Base-by-base conservation (phyloP, 208 protist genomes). In the Wallacemonas sp. region DNA sequence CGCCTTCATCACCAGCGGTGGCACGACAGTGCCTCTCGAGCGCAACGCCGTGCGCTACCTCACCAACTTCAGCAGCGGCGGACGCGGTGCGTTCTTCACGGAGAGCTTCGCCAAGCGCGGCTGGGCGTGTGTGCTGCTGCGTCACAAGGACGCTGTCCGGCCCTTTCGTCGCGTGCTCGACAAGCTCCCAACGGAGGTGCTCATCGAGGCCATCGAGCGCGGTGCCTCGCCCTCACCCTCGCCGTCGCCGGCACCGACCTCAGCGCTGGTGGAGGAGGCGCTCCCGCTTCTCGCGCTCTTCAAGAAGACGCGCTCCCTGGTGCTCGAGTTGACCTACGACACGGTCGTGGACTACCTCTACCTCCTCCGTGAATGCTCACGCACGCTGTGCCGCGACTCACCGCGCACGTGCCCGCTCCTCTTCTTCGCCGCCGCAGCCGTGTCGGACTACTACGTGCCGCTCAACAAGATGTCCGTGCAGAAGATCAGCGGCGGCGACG, bases 371-470 rank as follows among this genome's bases (percentile, higher is more conserved):
- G 52, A 74, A 1, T 52, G 92, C 32, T 74, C 80, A 16, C 62
- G 34, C 1, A 61, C 77, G 36, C 54, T 95, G 30, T 83, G 78
- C 47, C 38, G 64, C 21, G 43, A 71, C 39, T 65, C 55, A 27
- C 47, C 34, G n/a, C 57, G 54, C 1, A 24, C 8, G 11, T 39
- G 47, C 11, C 87, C 83, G 12, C 74, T 90, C 23, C 68, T 95
- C 34, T 86, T 90, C 63, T 88, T 92, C 60, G 64, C 86, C 9
- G 86, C 87, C 5, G 87, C 90, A 2, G 90, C 90, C 3, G 90
- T 90, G 11, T 92, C 90, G 17, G 90, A 95, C 69, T 95, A 93
- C 70, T 93, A 77, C 73, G 68, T 95, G 24, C 90, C 90, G 23
- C 76, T 78, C 2, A 44, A 39, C 12, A 48, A 64, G 47, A 83